Evolutionary conservation across 139 green algal species (phyloP).

Genomic region (Closterium sp.): DNA sequence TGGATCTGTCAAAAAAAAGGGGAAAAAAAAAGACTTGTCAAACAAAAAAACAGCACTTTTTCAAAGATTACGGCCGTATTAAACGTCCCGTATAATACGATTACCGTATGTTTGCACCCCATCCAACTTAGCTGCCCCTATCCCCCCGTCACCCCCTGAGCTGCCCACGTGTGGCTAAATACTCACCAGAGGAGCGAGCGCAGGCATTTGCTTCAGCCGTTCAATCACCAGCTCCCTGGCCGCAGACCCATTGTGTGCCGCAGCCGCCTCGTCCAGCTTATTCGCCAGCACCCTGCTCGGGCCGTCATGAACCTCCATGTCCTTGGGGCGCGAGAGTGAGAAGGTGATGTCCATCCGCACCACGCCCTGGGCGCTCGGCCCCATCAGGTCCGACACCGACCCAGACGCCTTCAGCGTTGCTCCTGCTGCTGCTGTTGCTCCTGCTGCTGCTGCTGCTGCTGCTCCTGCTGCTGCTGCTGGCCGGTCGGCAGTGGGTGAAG

Average conservation of each 20-base stretch:
- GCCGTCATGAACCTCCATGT: not conserved
- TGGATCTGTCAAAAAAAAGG: too few species aligned
- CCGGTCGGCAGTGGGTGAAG: not conserved
- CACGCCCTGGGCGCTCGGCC: not conserved
- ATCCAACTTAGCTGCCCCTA: too few species aligned
- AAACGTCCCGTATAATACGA: too few species aligned
- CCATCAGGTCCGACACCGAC: not conserved
- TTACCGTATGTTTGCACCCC: too few species aligned
- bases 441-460: not conserved
- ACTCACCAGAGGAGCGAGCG: slow-evolving; percentile 39
- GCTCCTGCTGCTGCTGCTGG: not conserved
- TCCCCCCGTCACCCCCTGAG: too few species aligned
- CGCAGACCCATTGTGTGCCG: slow-evolving; percentile 29
- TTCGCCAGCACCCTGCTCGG: not conserved
- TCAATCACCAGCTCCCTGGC: slow-evolving; percentile 34
- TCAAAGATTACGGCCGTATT: too few species aligned
- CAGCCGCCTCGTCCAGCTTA: slow-evolving; percentile 22
- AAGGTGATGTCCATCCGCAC: slow-evolving; percentile 21
- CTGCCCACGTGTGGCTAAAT: too few species aligned
- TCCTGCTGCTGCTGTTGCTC: not conserved
- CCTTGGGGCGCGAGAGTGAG: not conserved
- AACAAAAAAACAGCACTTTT: too few species aligned
- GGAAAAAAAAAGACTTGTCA: too few species aligned
- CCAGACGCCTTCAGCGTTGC: not conserved
- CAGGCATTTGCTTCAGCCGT: slow-evolving; percentile 17